A percentile compares a stretch with the other conserved stretches of the same genome.
Evolutionary conservation across 257 asterid genomes (phyloP).

Genomic region (Plectranthus barbatus): DNA sequence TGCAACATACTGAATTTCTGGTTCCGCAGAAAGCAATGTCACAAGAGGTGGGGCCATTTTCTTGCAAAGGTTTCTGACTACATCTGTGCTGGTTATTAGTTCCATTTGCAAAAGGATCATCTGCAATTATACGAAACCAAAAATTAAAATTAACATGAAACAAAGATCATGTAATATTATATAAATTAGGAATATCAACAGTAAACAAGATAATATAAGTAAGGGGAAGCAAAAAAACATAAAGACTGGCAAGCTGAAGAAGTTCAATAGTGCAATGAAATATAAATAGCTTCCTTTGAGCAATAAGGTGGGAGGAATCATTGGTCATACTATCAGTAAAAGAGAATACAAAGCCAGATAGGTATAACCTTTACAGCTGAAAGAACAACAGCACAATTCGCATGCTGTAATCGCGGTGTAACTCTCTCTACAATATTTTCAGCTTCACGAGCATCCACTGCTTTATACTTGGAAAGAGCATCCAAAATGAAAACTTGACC

Average conservation of each 20-base stretch:
- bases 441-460: conserved; percentile 97
- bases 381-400: conserved; percentile 98
- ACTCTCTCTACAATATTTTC: conserved; percentile 96
- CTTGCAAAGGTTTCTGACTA: conserved; percentile 95
- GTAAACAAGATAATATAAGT: background rate
- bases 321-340: background rate
- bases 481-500: conserved; percentile 99
- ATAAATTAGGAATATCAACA: background rate
- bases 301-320: conserved; percentile 3
- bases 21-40: conserved; percentile 94
- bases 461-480: conserved; percentile 92
- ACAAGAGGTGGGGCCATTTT: conserved; percentile 99
- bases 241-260: conserved; percentile 4
- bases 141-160: background rate
- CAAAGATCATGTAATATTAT: background rate
- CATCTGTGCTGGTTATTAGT: conserved; percentile 93
- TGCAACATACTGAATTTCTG: conserved; percentile 93
- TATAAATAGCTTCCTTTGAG: background rate
- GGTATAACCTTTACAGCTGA: conserved; percentile 89
- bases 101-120: conserved; percentile 99
- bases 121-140: conserved; percentile 38
- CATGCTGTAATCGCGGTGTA: conserved; percentile 97
- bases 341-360: conserved; percentile 7
- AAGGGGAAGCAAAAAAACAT: background rate
- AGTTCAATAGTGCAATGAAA: background rate